Base-by-base conservation (phyloP, 495 filamentous ascomycete species). In the Aspergillus conjunctus region DNA sequence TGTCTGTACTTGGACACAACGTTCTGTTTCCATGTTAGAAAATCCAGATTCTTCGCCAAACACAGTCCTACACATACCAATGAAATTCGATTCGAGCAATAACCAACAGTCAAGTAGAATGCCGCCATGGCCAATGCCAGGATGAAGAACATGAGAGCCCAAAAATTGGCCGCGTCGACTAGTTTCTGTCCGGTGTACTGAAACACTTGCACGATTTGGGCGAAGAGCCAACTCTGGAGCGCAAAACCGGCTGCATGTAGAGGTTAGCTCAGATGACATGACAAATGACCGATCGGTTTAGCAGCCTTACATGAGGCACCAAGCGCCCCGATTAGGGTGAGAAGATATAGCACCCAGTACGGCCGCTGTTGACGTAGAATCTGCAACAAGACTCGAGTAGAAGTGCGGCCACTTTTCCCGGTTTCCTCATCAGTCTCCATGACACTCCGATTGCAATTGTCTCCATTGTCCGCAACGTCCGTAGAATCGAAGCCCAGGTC, bases 111-210 rank as follows among this genome's bases (percentile, higher is more conserved):
- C 51, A 78, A 78, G 60, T 87, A 88, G 58, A 77, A 79, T 11
- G 80, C 54, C 0, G 71, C 78, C 4, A 82, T 76, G 44, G 73
- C 80, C 7, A 81, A 65, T 20, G 83, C 84, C 0, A 88, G 74
- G n/a, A 81, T 68, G 50, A 88, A 83, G 66, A 89, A 88, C 82
- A 87, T 87, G 31, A 88, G 64, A 14, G 85, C 80, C 85, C 85
- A 90, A 58, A 88, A 88, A 51, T 79, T 79, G 15, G 68, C 80
- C 0, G 73, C 62, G 21, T 69, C 39, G 11, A 56, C 45, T 0
- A 76, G 65, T 34, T 70, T 56, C 26, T 71, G 54, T 9, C 66
- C 74, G 4, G 66, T 66, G 20, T 77, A 77, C 14, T 73, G 66
- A 45, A 77, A 77, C 1, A 72, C 72, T 9, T 64, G 34, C 12